Evolutionary conservation across 2,329 filamentous ascomycete species (phyloP), one percentile per base, ranked within the genome.

Genomic region (Aspergillus bombycis): DNA sequence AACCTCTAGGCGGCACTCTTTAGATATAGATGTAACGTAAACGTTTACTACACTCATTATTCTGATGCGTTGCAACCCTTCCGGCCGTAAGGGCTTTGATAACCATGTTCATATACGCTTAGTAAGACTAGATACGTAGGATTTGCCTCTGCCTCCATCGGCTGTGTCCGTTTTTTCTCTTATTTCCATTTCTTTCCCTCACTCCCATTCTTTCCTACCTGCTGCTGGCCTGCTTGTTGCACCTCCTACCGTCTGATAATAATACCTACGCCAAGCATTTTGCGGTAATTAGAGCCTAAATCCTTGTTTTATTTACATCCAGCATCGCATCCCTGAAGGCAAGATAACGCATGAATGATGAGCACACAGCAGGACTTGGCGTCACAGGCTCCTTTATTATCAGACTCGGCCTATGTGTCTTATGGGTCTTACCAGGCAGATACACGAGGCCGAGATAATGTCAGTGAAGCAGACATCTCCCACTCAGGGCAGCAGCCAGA

Each of bases 401-500:
- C 45, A 48, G n/a, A 23, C 12, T 48, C 45, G 23, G 7, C 16
- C 11, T 48, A 26, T 48, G 45, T 14, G 6, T 26, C 16, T 26
- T 48, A 26, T 16, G 45, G 7, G 2, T 23, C 21, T 48, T 48
- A 28, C 45, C 45, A 28, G 23, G 12, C 23, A 14, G 14, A 14
- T 48, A 6, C 23, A 57, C 9, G 11, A 57, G 21, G 21, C 30
- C 34, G 23, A 9, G 30, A 56, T 56, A 56, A 11, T 16, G 11
- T 23, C 21, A 34, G 23, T 19, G 23, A 16, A 16, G 23, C 12
- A 26, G 45, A 14, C 4, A 6, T 11, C 12, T 83, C 1, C 64
- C 62, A 19, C 65, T 63, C 48, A 62, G 21, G 41, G n/a, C 41
- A n/a, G 11, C 38, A 32, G 10, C 21, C 45, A 5, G 65, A 68